Conservation (phyloP, 2,329 filamentous ascomycete genomes). For the Leptodontidium sp. region DNA sequence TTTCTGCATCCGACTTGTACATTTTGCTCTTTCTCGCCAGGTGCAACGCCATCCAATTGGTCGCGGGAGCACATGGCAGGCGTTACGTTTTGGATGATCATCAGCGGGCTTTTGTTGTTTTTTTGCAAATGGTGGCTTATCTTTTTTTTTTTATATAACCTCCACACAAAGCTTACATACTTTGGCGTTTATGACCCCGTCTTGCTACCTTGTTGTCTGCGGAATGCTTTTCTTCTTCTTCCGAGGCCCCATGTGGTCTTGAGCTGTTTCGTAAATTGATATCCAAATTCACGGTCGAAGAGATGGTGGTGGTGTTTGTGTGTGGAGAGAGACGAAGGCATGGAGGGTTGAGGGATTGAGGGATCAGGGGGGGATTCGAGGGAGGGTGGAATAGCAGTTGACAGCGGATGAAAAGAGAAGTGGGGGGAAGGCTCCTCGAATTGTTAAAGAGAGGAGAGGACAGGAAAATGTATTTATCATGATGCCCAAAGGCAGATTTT, state of each 20-base stretch:
- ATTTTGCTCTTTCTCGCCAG: conserved; percentile 10
- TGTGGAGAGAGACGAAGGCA: conserved; percentile 2
- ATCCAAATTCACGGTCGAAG: conserved; percentile 27
- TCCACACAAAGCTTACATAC: conserved; percentile 2
- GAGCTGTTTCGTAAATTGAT: conserved; percentile 34
- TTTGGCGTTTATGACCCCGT: conserved; percentile 28
- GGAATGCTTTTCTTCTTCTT: conserved; percentile 15
- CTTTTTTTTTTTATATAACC: background rate
- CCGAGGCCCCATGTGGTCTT: background rate
- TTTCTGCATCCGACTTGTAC: conserved; percentile 29
- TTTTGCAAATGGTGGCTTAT: conserved; percentile 8
- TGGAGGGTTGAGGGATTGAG: background rate
- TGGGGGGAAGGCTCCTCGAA: background rate
- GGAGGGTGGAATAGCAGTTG: background rate
- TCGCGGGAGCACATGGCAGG: conserved; percentile 25
- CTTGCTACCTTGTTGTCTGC: conserved; percentile 18
- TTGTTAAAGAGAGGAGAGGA: background rate
- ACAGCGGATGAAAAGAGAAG: conserved; percentile 15
- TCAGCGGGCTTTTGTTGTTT: conserved; percentile 17
- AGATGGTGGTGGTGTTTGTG: background rate
- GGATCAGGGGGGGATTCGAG: no score
- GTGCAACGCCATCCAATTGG: background rate
- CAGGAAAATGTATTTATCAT: conserved; percentile 16
- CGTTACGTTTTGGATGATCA: conserved; percentile 35
- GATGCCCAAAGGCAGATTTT: conserved; percentile 1